Evolutionary conservation across 2,329 filamentous ascomycete genomes (phyloP).

Genomic region (Apiospora koreana): DNA sequence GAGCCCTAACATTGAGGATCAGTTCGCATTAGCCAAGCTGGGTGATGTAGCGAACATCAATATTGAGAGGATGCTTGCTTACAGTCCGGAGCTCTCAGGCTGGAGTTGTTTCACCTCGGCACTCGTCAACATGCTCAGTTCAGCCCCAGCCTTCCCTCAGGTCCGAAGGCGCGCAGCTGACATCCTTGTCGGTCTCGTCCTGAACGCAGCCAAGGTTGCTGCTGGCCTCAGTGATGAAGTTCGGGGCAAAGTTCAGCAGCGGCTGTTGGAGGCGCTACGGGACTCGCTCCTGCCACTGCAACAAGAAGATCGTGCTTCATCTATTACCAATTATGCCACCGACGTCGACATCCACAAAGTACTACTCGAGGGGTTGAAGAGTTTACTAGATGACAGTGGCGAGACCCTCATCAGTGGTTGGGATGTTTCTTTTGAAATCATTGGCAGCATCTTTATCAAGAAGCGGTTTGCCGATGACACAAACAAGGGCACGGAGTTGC

Average conservation of each 20-base stretch:
- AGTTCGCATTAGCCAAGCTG: conserved; percentile 72
- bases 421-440: conserved; percentile 82
- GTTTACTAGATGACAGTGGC: conserved; percentile 83
- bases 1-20: conserved; percentile 60
- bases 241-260: conserved; percentile 67
- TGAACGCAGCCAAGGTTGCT: conserved; percentile 60
- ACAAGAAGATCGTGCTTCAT: conserved; percentile 49
- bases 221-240: conserved; percentile 50
- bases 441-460: conserved; percentile 75
- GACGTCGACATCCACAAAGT: conserved; percentile 81
- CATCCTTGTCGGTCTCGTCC: conserved; percentile 58
- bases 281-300: conserved; percentile 63
- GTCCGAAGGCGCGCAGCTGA: conserved; percentile 64
- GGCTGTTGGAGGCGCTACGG: conserved; percentile 67
- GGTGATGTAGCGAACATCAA: conserved; percentile 75
- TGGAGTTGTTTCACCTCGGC: conserved; percentile 69
- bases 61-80: conserved; percentile 70
- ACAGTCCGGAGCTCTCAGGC: conserved; percentile 67
- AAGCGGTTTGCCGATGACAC: conserved; percentile 36
- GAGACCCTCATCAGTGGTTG: conserved; percentile 83
- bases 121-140: conserved; percentile 52
- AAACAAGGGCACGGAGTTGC: conserved; percentile 29
- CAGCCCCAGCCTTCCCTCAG: conserved; percentile 46
- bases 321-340: conserved; percentile 60
- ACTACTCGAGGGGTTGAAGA: conserved; percentile 77